A percentile compares a stretch with the other conserved stretches of the same genome.
phyloP scores from a whole-genome alignment of 345 rosid genomes.

The Acer yangbiense region DNA sequence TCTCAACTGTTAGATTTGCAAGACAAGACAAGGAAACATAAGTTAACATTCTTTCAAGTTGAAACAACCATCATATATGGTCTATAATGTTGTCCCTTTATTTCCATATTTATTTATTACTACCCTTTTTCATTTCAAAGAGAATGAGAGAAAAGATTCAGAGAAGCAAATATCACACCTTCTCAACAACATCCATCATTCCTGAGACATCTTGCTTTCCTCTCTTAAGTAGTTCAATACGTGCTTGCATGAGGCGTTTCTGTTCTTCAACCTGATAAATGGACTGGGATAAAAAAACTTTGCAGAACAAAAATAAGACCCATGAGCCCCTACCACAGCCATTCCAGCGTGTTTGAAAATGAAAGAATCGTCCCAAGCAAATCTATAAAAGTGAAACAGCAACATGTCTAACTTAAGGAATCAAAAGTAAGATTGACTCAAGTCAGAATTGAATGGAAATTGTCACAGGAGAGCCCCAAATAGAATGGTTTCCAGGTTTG shows the following conservation, averaged over 20 bases:
- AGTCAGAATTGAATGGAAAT: neutral
- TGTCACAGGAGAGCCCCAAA: neutral
- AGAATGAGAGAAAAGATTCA: constrained; percentile 3
- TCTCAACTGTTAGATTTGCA: constrained; percentile 43
- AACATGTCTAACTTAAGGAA: constrained; percentile 5
- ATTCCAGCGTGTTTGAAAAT: neutral
- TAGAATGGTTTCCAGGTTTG: neutral
- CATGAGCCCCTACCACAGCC: neutral
- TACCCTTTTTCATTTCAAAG: neutral
- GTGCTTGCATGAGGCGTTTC: constrained; percentile 44
- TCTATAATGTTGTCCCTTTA: neutral
- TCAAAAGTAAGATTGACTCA: neutral
- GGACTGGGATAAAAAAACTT: constrained; percentile 5
- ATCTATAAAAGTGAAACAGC: neutral
- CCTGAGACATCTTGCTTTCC: constrained; percentile 38
- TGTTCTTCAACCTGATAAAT: constrained; percentile 60
- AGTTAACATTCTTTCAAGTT: constrained; percentile 3
- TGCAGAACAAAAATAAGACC: neutral
- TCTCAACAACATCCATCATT: constrained; percentile 36
- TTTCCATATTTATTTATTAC: neutral
- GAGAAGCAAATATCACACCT: constrained; percentile 35
- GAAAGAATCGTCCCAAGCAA: neutral
- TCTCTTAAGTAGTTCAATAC: constrained; percentile 46
- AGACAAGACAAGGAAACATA: neutral
- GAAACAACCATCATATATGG: neutral